These are phyloP conservation scores for Ceratobasidium sp. DNA, from an alignment of 1,284 basidiomycete genomes.

Conservation along the genomic window DNA sequence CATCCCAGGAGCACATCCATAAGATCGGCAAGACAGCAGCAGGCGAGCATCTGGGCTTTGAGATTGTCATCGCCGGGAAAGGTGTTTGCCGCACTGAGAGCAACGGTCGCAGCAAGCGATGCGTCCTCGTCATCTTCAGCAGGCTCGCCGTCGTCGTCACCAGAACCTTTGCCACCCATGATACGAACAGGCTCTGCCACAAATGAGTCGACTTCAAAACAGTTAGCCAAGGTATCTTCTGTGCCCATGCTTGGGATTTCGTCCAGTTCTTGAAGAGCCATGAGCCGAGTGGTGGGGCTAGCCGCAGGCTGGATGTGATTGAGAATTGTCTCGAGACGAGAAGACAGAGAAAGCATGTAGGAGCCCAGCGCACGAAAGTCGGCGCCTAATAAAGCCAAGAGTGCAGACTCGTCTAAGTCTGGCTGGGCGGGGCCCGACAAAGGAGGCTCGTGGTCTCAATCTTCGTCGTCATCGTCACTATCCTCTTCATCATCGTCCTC, in stretches of 20 bases:
- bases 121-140: constrained; percentile 78
- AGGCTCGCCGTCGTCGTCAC: constrained; percentile 46
- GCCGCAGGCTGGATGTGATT: constrained; percentile 88
- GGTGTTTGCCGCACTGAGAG: constrained; percentile 72
- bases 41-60: constrained; percentile 92
- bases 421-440: constrained; percentile 60
- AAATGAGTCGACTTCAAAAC: constrained; percentile 92
- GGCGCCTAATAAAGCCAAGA: constrained; percentile 82
- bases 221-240: constrained; percentile 95
- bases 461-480: constrained; percentile 55
- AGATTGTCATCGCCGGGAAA: constrained; percentile 76
- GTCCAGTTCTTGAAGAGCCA: constrained; percentile 94
- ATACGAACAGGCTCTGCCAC: constrained; percentile 94
- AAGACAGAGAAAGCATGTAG: constrained; percentile 89
- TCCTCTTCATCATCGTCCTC: constrained; percentile 68
- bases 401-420: constrained; percentile 78
- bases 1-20: constrained; percentile 97
- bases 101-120: constrained; percentile 82
- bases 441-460: constrained; percentile 51
- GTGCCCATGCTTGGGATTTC: constrained; percentile 96
- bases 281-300: constrained; percentile 82
- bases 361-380: constrained; percentile 88
- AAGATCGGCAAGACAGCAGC: constrained; percentile 93
- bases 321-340: constrained; percentile 89
- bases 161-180: constrained; percentile 76